Evolutionary conservation across 2,329 filamentous ascomycete genomes (phyloP), one percentile per base, ranked within the genome.

Genomic region (Penicillium sp.): DNA sequence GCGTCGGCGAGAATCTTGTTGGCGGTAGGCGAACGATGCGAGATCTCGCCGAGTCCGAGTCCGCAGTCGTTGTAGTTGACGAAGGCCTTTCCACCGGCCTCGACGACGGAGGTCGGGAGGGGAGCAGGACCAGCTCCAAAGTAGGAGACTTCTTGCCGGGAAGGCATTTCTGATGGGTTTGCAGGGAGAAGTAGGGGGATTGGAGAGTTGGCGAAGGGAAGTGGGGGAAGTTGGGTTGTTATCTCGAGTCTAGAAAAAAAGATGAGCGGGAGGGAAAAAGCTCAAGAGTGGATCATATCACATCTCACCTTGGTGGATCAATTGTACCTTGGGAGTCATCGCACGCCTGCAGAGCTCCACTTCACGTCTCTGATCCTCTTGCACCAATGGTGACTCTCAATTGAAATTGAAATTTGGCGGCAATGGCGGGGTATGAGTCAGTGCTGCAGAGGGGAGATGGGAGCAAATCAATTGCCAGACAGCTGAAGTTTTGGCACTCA

Each of bases 111-210:
- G 11, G 90, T 95, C 21, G 92, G 92, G 16, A 97, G 82, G 28
- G 86, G 80, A n/a, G 93, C 92, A 45, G 93, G 93, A 59, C 93
- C 93, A 49, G 93, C 92, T 58, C 92, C 92, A 66, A 96, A 96
- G 77, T 95, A 94, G 62, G 87, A 83, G 71, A 94, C 84, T 60
- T 93, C 87, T 65, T 85, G 81, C 75, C 91, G 82, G 60, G 84
- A 79, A 67, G 88, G 87, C 90, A 93, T 72, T 51, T 48, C 57
- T 18, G 11, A 19, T 14, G 28, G 21, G 9, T 47, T 16, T n/a
- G n/a, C n/a, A n/a, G n/a, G n/a, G n/a, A n/a, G n/a, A n/a, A n/a
- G n/a, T n/a, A n/a, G n/a, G n/a, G n/a, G n/a, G n/a, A n/a, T n/a
- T n/a, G 34, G 42, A 33, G 37, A 48, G 37, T 11, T 34, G 50